phyloP scores from a whole-genome alignment of 129 eudicot species.

The Erigeron canadensis region DNA sequence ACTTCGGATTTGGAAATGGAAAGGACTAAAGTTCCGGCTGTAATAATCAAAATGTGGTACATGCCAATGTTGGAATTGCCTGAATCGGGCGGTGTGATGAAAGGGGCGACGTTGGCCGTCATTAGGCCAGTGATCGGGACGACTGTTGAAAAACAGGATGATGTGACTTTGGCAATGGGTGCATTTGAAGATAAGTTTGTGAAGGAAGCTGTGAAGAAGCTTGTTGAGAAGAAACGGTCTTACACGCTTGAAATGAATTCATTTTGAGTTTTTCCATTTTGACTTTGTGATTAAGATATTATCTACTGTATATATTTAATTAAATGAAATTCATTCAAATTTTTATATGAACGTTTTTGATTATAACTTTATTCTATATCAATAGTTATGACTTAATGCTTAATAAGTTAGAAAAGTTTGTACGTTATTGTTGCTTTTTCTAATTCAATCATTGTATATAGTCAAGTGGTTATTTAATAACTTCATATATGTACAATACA shows the following conservation, averaged over 20 bases:
- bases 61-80: slow-evolving; percentile 57
- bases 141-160: slow-evolving; percentile 12
- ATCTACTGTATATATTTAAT: too few relatives aligned
- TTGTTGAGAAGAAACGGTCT: slow-evolving; percentile 47
- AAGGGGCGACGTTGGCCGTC: slow-evolving; percentile 66
- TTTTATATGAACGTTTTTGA: too few relatives aligned
- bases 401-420: too few relatives aligned
- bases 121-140: slow-evolving; percentile 47
- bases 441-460: too few relatives aligned
- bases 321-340: too few relatives aligned
- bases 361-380: too few relatives aligned
- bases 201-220: slow-evolving; percentile 51
- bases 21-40: slow-evolving; percentile 53
- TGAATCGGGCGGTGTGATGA: slow-evolving; percentile 51
- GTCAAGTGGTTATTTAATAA: too few relatives aligned
- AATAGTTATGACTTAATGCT: too few relatives aligned
- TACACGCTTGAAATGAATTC: slow-evolving; percentile 64
- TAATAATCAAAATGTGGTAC: slow-evolving; percentile 73
- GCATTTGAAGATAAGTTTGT: slow-evolving; percentile 37
- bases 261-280: slow-evolving; percentile 24
- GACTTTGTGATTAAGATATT: too few relatives aligned
- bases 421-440: too few relatives aligned
- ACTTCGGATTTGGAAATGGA: slow-evolving; percentile 5
- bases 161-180: slow-evolving; percentile 25
- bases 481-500: too few relatives aligned